Percentiles rank a stretch among this genome's conserved stretches.
Conservation (phyloP, 129 eudicot genomes). For the Helianthus annuus region DNA sequence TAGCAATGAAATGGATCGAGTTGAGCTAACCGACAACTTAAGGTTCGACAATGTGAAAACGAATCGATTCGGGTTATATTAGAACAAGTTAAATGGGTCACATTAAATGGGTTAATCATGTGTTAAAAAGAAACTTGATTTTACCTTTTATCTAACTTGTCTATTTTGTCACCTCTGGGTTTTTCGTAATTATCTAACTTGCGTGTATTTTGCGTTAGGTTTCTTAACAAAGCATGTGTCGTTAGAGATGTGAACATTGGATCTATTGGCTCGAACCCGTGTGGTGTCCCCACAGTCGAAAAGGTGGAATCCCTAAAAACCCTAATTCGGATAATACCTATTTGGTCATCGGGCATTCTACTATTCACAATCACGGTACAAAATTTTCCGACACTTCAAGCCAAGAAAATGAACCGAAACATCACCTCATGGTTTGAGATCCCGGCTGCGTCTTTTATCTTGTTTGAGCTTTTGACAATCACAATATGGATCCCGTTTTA, state of each 20-base stretch:
- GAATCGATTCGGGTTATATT: neutral
- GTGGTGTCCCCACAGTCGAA: conserved; percentile 55
- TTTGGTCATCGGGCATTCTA: conserved; percentile 58
- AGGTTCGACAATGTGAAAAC: conserved; percentile 23
- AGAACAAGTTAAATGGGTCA: no score
- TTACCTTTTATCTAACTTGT: neutral
- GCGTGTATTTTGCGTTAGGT: conserved; percentile 32
- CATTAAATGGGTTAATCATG: no score
- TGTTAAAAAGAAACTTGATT: no score
- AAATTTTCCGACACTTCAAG: conserved; percentile 49
- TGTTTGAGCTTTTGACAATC: conserved; percentile 34
- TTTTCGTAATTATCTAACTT: neutral
- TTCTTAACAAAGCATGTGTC: conserved; percentile 67
- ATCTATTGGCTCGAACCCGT: conserved; percentile 39
- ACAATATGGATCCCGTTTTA: conserved; percentile 47
- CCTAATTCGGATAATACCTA: conserved; percentile 48
- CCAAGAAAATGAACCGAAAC: conserved; percentile 41
- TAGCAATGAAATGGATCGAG: conserved; percentile 24
- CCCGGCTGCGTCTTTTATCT: conserved; percentile 45
- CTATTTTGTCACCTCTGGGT: neutral
- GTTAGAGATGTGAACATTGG: conserved; percentile 39
- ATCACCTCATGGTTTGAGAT: conserved; percentile 40
- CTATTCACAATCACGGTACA: conserved; percentile 16
- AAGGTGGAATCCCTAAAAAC: conserved; percentile 61
- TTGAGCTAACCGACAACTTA: conserved; percentile 35